These are phyloP conservation scores for Neurospora crassa DNA, from an alignment of 2,329 filamentous ascomycete genomes.

Conservation along the genomic window DNA sequence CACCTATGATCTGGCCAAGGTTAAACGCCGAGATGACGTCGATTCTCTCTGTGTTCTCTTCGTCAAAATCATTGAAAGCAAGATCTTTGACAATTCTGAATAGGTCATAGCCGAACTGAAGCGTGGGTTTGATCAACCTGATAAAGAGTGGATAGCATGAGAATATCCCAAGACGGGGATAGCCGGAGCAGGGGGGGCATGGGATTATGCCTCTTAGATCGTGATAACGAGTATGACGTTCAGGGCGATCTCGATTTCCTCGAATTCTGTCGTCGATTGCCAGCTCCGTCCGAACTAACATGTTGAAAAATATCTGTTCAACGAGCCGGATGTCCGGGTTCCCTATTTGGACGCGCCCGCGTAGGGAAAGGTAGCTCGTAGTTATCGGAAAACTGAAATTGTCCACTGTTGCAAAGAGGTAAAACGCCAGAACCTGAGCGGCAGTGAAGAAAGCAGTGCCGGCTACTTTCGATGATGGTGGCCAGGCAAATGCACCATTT, in stretches of 20 bases:
- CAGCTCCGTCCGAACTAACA: not conserved
- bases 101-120: not conserved
- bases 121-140: not conserved
- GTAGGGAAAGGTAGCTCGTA: not conserved
- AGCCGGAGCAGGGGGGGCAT: not conserved
- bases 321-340: not conserved
- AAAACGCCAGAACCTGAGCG: not conserved
- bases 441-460: not conserved
- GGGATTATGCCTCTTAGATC: not conserved
- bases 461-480: not conserved
- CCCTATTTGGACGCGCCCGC: not conserved
- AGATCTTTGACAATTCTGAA: not conserved
- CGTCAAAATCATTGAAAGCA: not conserved
- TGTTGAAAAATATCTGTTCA: not conserved
- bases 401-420: not conserved
- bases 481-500: not conserved
- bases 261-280: not conserved
- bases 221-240: not conserved
- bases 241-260: not conserved
- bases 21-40: not conserved
- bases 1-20: not conserved
- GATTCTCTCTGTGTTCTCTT: not conserved
- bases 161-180: not conserved
- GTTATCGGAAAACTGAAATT: not conserved
- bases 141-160: not conserved